Evolutionary conservation across 257 asterid species (phyloP), one percentile per base, ranked within the genome.

Genomic region (Penstemon davidsonii): DNA sequence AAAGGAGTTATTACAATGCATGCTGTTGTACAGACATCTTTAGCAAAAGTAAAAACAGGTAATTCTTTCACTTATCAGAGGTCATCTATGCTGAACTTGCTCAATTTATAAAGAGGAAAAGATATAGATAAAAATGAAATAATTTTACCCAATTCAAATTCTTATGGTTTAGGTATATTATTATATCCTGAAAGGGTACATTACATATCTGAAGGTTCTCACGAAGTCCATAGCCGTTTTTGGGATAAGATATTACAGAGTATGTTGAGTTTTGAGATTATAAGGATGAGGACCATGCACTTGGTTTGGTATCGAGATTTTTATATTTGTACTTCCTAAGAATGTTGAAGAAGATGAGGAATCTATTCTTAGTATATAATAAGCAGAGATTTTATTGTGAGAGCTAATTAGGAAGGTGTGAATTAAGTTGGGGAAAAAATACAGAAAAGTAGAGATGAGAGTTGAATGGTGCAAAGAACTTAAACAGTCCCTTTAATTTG

Each of bases 11-110:
- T 89, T 67, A 89, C 92, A 60, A 87, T 89, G 98, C 98, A 89
- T 70, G 96, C 92, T 73, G 98, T 89, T 70, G 95, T 89, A 55
- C 96, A 91, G 79, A 92, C 92, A 67, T 82, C 97, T 74, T 51
- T 88, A 67, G 84, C 90, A 33, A 91, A 85, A 81, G 82, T 81
- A 45, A 91, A 85, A 70, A 84, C 92, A 77, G 95, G 98, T 91
- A 44, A 55, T 53, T 61, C 45, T 7, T 60, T 43, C 7, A 44
- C 60, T 49, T 33, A 38, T 50, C 13, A 53, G 9, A 39, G 10
- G 52, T 33, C 13, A 4, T 45, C 11, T 18, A 8, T 40, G 42
- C 15, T 73, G 63, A 52, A 60, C 9, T 6, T 45, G 6, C 9
- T 8, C 51, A 2, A 45, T 45, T 8, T 45, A 6, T 45, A 13